Base-by-base conservation (phyloP, 768 basidiomycete genomes). In the Psilocybe cubensis region DNA sequence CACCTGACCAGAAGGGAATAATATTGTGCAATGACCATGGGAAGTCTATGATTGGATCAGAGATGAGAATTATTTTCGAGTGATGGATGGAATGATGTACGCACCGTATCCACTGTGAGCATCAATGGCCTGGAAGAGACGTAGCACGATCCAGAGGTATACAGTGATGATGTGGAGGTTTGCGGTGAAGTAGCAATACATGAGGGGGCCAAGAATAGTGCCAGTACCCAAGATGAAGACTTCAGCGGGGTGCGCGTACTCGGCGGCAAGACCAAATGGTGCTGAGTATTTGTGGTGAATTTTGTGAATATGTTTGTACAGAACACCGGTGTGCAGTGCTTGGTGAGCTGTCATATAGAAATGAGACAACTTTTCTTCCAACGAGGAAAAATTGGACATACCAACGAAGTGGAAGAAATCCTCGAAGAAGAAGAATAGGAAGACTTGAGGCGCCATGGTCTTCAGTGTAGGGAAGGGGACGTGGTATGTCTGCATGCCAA, bases 161-260 rank as follows among this genome's bases (percentile, higher is more conserved):
- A 98, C 88, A 11, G 96, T 92, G 66, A 95, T 65, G 66, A 99
- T 93, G 78, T 99, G 97, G 45, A 98, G 79, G 72, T 91, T 79
- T 6, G 57, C 70, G 25, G 85, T 86, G 69, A 91, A 83, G 76
- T 76, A 85, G 75, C 89, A 92, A 78, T 91, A 97, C 52, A 96
- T 76, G 41, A 98, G 74, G 2, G 96, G 96, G 2, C 94, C 94
- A 28, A 81, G 79, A 61, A 99, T 86, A 3, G 96, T 97, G 29
- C 96, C 97, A 17, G 87, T 84, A 23, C 95, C 96, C 52, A 98
- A 88, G 64, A 98, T 94, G 70, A 97, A 86, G 52, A 96, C 92
- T 73, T 99, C 97, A 10, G 94, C 86, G 0, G 97, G 97, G 74
- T 99, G 97, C 1, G 97, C 96, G 70, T 98, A 98, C 73, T 99